Conservation (phyloP, 148 eudicot species). For the Pouteria glomerata region DNA sequence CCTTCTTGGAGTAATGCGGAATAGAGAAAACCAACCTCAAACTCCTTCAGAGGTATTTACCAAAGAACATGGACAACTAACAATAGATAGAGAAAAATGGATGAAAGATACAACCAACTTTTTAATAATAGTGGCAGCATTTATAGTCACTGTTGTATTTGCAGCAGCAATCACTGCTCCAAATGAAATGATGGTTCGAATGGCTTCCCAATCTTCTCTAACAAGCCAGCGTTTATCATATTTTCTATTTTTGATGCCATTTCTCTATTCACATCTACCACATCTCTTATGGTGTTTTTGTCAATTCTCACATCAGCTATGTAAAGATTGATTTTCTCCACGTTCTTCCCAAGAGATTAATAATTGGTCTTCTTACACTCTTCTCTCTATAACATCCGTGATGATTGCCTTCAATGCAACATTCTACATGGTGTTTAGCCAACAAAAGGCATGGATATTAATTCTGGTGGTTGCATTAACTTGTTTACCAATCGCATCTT, state of each 20-base stretch:
- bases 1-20: neutral
- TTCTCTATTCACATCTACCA: slow-evolving; percentile 11
- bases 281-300: slow-evolving; percentile 20
- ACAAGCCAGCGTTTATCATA: neutral
- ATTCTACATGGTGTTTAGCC: slow-evolving; percentile 8
- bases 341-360: slow-evolving; percentile 14
- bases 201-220: slow-evolving; percentile 16
- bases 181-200: neutral
- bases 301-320: slow-evolving; percentile 19
- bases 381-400: slow-evolving; percentile 14
- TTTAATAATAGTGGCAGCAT: slow-evolving; percentile 15
- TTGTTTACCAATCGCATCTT: slow-evolving; percentile 5
- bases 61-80: slow-evolving; percentile 6
- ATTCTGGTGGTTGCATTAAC: slow-evolving; percentile 8
- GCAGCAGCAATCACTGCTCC: slow-evolving; percentile 25
- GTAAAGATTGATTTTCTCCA: slow-evolving; percentile 16
- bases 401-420: slow-evolving; percentile 13
- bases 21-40: neutral
- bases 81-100: slow-evolving; percentile 16
- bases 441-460: slow-evolving; percentile 4
- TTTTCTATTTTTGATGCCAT: slow-evolving; percentile 14
- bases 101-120: slow-evolving; percentile 22
- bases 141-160: slow-evolving; percentile 16
- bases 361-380: slow-evolving; percentile 3
- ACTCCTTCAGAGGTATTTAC: slow-evolving; percentile 11